Evolutionary conservation across 75 land plant genomes (phyloP).

Genomic region (Cryptomeria japonica): DNA sequence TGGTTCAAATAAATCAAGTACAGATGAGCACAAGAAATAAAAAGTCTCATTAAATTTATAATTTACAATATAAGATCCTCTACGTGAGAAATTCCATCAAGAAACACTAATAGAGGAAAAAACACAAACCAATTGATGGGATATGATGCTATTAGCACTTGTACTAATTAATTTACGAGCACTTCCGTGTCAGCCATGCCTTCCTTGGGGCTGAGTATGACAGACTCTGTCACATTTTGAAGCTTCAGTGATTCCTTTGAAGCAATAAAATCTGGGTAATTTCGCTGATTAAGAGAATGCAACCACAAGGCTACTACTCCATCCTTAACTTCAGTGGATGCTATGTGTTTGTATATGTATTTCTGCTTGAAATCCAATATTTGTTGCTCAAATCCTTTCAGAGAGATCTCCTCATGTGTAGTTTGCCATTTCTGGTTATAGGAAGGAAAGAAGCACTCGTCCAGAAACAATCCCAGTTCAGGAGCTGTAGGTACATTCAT

Average conservation of each 20-base stretch:
- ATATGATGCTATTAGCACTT: neutral
- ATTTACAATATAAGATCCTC: neutral
- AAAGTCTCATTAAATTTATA: neutral
- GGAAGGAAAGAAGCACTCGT: constrained; percentile 82
- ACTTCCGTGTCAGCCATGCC: neutral
- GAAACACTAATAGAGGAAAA: neutral
- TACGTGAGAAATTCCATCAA: neutral
- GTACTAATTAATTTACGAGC: neutral
- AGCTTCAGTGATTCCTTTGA: constrained; percentile 21
- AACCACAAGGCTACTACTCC: constrained; percentile 83
- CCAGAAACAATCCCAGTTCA: constrained; percentile 85
- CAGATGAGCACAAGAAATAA: neutral
- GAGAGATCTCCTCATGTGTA: constrained; percentile 80
- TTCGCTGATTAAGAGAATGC: constrained; percentile 79
- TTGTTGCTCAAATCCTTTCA: constrained; percentile 58
- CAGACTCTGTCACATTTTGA: constrained; percentile 7
- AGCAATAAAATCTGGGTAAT: constrained; percentile 69
- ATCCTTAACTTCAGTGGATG: constrained; percentile 79
- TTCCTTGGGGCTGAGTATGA: neutral
- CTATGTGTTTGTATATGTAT: constrained; percentile 80
- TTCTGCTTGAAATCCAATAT: constrained; percentile 73
- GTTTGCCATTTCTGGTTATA: constrained; percentile 78
- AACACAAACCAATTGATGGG: no score
- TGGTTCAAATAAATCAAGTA: neutral
- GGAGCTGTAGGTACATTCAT: constrained; percentile 93